Conservation (phyloP, 148 eudicot species). For the Camellia lanceoleosa region DNA sequence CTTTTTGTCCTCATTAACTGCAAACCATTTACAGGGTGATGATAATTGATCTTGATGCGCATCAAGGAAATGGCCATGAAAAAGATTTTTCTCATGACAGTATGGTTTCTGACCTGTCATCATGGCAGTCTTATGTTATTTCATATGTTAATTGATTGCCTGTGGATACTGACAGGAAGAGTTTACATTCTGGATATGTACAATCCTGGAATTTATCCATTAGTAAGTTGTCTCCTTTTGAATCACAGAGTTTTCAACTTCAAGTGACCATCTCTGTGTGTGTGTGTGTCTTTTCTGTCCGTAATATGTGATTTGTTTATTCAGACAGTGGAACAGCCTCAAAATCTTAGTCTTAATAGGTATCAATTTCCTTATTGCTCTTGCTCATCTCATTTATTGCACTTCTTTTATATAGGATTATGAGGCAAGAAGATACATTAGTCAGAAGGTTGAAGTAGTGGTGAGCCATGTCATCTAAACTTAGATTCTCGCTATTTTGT, state of each 20-base stretch:
- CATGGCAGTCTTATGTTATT: background rate
- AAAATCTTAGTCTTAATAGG: background rate
- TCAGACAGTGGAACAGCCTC: background rate
- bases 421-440: conserved; percentile 57
- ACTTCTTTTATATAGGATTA: conserved; percentile 51
- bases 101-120: conserved; percentile 30
- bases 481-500: background rate
- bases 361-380: background rate
- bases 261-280: background rate
- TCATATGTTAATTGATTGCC: background rate
- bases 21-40: conserved; percentile 54
- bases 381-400: background rate
- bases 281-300: background rate
- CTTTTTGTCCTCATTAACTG: conserved; percentile 13
- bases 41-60: conserved; percentile 99
- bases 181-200: conserved; percentile 90
- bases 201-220: conserved; percentile 82
- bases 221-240: conserved; percentile 47
- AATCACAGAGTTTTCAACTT: background rate
- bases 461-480: conserved; percentile 39
- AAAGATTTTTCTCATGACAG: conserved; percentile 76
- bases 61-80: conserved; percentile 99
- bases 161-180: conserved; percentile 50
- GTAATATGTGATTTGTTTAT: background rate
- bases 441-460: conserved; percentile 77